phyloP scores from a whole-genome alignment of 345 rosid genomes.

The Physaria fendleri region DNA sequence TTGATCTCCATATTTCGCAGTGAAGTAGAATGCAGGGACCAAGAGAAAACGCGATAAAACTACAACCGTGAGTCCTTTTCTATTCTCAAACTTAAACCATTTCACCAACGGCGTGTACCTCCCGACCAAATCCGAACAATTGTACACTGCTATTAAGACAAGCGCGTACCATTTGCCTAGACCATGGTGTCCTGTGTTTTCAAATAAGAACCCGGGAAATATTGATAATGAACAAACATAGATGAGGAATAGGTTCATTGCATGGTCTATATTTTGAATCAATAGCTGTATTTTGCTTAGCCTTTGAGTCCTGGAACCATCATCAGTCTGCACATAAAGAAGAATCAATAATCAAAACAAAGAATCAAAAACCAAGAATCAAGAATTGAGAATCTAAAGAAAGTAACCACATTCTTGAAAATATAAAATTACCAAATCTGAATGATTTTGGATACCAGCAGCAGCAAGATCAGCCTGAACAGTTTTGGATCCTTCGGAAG shows the following conservation, averaged over 20 bases:
- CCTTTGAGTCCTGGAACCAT: slow-evolving; percentile 23
- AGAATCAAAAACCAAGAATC: too few species aligned
- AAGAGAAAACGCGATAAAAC: slow-evolving; percentile 48
- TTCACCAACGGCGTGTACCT: slow-evolving; percentile 51
- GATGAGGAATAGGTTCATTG: slow-evolving; percentile 46
- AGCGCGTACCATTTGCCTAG: slow-evolving; percentile 60
- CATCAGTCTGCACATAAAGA: slow-evolving; percentile 33
- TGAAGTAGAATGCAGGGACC: slow-evolving; percentile 76
- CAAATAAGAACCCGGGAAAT: slow-evolving; percentile 73
- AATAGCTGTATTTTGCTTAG: slow-evolving; percentile 46
- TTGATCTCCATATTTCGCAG: slow-evolving; percentile 68
- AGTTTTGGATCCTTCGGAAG: slow-evolving; percentile 84
- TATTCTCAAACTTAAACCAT: slow-evolving; percentile 50
- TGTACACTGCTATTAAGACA: slow-evolving; percentile 56
- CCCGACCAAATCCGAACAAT: slow-evolving; percentile 48
- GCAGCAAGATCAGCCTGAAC: slow-evolving; percentile 88
- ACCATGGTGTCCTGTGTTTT: slow-evolving; percentile 60
- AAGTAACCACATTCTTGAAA: too few species aligned
- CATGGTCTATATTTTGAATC: slow-evolving; percentile 49
- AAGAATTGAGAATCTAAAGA: too few species aligned
- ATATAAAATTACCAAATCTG: slow-evolving; percentile 22
- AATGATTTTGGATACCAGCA: slow-evolving; percentile 58
- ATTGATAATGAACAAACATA: slow-evolving; percentile 56
- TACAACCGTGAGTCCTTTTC: slow-evolving; percentile 44
- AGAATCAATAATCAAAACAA: too few species aligned